Percentiles rank a stretch among this genome's conserved stretches.
phyloP scores from a whole-genome alignment of 352 stramenopile species.

The Pythium aristosporum region DNA sequence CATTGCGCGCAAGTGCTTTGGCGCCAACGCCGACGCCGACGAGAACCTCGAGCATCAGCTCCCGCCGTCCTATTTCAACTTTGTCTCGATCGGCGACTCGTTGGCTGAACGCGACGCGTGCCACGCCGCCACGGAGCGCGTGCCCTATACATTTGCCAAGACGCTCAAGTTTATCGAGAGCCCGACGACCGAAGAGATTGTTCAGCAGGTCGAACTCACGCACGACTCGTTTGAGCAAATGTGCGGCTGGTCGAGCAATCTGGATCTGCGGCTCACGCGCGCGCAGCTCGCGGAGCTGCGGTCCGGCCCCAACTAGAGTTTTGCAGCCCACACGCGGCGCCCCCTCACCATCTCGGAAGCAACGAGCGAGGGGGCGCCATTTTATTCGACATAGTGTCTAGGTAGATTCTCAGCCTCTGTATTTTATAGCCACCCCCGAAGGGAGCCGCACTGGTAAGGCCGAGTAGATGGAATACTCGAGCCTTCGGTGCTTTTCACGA shows the following conservation, averaged over 20 bases:
- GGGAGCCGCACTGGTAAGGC: background rate
- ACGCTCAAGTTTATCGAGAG: conserved; percentile 88
- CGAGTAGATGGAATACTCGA: conserved; percentile 28
- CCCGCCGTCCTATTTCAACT: conserved; percentile 64
- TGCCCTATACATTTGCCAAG: conserved; percentile 77
- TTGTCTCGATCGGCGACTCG: conserved; percentile 82
- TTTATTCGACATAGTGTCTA: conserved; percentile 25
- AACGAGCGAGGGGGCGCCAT: too few species aligned
- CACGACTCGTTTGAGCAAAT: conserved; percentile 87
- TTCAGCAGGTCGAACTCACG: conserved; percentile 82
- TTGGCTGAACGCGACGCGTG: conserved; percentile 87
- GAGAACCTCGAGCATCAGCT: background rate
- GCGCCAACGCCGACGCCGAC: conserved; percentile 8
- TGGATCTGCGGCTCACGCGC: conserved; percentile 76
- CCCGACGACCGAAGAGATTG: conserved; percentile 72
- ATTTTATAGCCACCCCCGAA: conserved; percentile 19
- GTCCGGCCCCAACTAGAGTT: conserved; percentile 25
- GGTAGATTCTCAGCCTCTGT: conserved; percentile 23
- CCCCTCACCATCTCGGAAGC: too few species aligned
- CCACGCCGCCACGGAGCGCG: conserved; percentile 60
- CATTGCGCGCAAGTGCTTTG: conserved; percentile 85
- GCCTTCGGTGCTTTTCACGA: background rate
- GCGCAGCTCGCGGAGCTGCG: conserved; percentile 75
- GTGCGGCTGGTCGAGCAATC: conserved; percentile 69
- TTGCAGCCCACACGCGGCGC: background rate